Conservation (phyloP, 495 filamentous ascomycete genomes). For the Bathelium albidoporum region DNA sequence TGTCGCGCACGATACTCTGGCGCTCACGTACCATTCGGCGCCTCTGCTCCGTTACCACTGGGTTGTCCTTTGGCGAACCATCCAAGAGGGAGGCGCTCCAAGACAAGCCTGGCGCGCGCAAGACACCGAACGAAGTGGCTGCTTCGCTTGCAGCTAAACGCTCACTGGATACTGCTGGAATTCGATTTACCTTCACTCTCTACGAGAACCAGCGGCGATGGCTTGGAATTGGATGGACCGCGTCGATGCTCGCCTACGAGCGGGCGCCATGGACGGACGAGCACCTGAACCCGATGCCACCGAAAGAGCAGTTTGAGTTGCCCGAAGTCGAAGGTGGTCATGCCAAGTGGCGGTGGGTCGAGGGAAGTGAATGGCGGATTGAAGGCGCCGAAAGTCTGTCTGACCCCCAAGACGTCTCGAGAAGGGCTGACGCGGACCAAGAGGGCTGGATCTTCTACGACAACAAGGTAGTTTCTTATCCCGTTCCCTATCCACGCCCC, state of each 20-base stretch:
- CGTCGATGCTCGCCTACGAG: slow-evolving; percentile 79
- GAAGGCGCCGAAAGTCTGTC: slow-evolving; percentile 58
- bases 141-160: slow-evolving; percentile 33
- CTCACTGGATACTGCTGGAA: slow-evolving; percentile 53
- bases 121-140: slow-evolving; percentile 24
- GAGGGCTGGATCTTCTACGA: slow-evolving; percentile 97
- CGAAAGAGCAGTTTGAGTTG: slow-evolving; percentile 73
- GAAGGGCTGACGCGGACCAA: slow-evolving; percentile 40
- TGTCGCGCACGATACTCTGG: slow-evolving; percentile 84
- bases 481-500: neutral
- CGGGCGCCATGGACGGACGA: slow-evolving; percentile 91
- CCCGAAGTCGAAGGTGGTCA: slow-evolving; percentile 75
- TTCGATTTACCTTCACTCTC: slow-evolving; percentile 90
- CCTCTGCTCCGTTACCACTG: slow-evolving; percentile 59
- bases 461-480: slow-evolving; percentile 58
- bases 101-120: slow-evolving; percentile 11
- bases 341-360: slow-evolving; percentile 82
- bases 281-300: slow-evolving; percentile 68
- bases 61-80: slow-evolving; percentile 50
- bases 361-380: slow-evolving; percentile 73
- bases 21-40: slow-evolving; percentile 64
- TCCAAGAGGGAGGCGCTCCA: slow-evolving; percentile 21
- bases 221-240: slow-evolving; percentile 92
- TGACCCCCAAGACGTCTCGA: slow-evolving; percentile 35
- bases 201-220: slow-evolving; percentile 96